phyloP scores from a whole-genome alignment of 257 asterid genomes.

The Parsonsia alboflavescens region DNA sequence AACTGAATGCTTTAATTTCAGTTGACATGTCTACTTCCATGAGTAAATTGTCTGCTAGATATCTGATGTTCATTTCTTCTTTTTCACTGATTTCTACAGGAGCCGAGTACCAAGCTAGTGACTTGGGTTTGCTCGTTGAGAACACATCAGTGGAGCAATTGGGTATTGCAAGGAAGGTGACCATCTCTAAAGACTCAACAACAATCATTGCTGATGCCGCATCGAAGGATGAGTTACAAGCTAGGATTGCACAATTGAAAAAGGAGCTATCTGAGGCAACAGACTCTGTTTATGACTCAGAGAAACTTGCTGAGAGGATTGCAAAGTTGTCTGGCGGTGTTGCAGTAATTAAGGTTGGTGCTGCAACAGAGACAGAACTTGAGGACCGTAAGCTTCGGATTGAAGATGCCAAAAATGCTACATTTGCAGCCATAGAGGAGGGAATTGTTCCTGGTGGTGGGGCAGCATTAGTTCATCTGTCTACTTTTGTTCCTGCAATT shows the following conservation, averaged over 20 bases:
- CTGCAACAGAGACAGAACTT: constrained; percentile 94
- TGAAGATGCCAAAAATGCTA: constrained; percentile 98
- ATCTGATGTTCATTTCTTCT: neutral
- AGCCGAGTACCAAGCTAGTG: constrained; percentile 89
- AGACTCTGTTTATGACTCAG: constrained; percentile 77
- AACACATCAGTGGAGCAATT: constrained; percentile 70
- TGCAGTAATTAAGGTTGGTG: constrained; percentile 96
- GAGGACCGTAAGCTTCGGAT: constrained; percentile 92
- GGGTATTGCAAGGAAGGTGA: constrained; percentile 85
- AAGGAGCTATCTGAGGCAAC: constrained; percentile 73
- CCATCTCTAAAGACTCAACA: constrained; percentile 74
- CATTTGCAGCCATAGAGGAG: constrained; percentile 99
- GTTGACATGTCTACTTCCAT: too few relatives aligned
- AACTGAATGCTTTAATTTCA: neutral
- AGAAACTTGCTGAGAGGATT: constrained; percentile 91
- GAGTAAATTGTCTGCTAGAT: neutral
- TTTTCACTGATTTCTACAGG: constrained; percentile 38
- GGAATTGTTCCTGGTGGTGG: constrained; percentile 99
- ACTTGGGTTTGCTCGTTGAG: constrained; percentile 78
- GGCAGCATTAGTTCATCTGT: constrained; percentile 89
- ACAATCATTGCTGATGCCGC: constrained; percentile 95
- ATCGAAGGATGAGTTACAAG: constrained; percentile 89
- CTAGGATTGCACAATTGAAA: constrained; percentile 81
- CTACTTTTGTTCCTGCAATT: constrained; percentile 65
- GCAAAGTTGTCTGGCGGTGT: constrained; percentile 98